Evolutionary conservation across 2,329 filamentous ascomycete species (phyloP), one percentile per base, ranked within the genome.

Genomic region (Orbilia brochopaga): DNA sequence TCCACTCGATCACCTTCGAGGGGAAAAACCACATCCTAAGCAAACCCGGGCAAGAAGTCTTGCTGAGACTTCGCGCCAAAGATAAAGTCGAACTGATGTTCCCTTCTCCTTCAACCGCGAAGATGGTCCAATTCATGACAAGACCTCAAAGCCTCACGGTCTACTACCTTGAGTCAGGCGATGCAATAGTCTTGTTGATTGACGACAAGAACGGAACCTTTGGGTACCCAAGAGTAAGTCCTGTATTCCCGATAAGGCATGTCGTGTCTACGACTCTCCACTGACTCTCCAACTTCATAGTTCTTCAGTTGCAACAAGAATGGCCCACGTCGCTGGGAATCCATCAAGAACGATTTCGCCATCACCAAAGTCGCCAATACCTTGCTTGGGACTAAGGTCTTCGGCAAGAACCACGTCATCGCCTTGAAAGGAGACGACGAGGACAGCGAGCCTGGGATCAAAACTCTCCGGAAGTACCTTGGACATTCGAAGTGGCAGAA

Each of bases 401-500:
- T 59, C 17, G 40, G 21, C 1, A 50, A 42, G 10, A 59, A 50
- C 27, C 51, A 40, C 2, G 27, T 70, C 0, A 17, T 70, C 4
- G 66, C 53, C 1, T n/a, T 70, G n/a, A 46, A 64, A 6, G 30
- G 37, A 13, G 35, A 37, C 32, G 11, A 2, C 5, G 17, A 10
- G 3, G 2, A 35, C 0, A 2, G 11, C 3, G 48, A 53, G 4
- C 32, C 21, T 21, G 56, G 48, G n/a, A 62, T 40, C 23, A 70
- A 70, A n/a, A 19, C 48, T 1, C 46, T 70, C 23, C 59, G 59
- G 1, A 54, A 42, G 40, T 46, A 37, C 17, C 53, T 70, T 19
- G 46, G 27, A 32, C 66, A 70, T 37, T 59, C 66, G 5, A 63
- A 64, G 21, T 70, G 66, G 66, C 66, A 70, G 35, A 70, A 70